phyloP scores from a whole-genome alignment of 148 eudicot species.

The Rhododendron ovatum region DNA sequence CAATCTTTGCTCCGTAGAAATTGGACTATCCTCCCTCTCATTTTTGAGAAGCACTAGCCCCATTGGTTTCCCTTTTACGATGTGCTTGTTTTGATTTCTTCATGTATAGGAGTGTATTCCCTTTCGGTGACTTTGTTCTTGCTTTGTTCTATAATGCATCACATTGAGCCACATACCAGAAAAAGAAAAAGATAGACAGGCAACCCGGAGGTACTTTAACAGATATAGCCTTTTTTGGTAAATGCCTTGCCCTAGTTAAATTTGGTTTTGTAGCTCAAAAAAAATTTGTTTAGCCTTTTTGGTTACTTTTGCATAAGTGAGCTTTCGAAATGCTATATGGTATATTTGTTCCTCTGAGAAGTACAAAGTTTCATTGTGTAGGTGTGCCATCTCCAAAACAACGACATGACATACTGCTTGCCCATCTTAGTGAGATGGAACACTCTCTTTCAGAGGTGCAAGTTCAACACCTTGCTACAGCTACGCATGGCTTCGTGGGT shows the following conservation, averaged over 20 bases:
- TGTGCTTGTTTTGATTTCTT: background rate
- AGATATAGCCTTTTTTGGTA: background rate
- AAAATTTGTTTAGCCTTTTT: background rate
- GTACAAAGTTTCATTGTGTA: slow-evolving; percentile 22
- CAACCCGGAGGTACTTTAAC: background rate
- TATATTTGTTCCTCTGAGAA: background rate
- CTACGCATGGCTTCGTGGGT: slow-evolving; percentile 94
- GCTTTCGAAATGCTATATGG: background rate
- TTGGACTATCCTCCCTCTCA: background rate
- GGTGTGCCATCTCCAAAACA: slow-evolving; percentile 90
- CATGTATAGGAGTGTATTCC: background rate
- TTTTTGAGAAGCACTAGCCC: background rate
- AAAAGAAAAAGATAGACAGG: background rate
- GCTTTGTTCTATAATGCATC: background rate
- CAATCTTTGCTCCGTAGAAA: background rate
- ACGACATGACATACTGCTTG: slow-evolving; percentile 66
- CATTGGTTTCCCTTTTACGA: background rate
- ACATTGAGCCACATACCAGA: background rate
- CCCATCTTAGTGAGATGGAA: slow-evolving; percentile 61
- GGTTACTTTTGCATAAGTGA: background rate
- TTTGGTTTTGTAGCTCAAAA: background rate
- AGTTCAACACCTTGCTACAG: slow-evolving; percentile 58
- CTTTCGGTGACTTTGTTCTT: background rate
- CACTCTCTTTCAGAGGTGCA: slow-evolving; percentile 53
- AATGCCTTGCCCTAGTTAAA: background rate